Evolutionary conservation across 2,329 filamentous ascomycete genomes (phyloP).

Genomic region (Ophiostoma montium): DNA sequence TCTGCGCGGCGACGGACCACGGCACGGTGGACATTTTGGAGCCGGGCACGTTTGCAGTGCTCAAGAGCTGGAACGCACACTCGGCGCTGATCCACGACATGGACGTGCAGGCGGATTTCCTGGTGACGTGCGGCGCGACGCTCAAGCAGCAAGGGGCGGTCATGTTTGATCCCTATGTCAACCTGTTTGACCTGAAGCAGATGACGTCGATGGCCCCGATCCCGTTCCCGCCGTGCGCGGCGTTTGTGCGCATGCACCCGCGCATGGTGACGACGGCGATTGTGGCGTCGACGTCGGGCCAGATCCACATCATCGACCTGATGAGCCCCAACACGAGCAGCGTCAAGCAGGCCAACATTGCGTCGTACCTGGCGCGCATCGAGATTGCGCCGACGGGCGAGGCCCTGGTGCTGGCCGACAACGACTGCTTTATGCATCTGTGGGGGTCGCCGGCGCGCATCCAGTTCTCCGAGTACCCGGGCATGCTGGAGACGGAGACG

Average conservation of each 20-base stretch:
- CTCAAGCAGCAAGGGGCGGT: slow-evolving; percentile 61
- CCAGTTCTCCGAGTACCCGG: slow-evolving; percentile 71
- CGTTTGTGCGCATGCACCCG: slow-evolving; percentile 92
- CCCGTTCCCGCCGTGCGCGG: slow-evolving; percentile 80
- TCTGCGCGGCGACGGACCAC: slow-evolving; percentile 76
- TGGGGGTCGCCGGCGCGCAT: slow-evolving; percentile 82
- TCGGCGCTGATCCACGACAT: slow-evolving; percentile 85
- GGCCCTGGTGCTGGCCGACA: slow-evolving; percentile 67
- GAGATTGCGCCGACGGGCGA: slow-evolving; percentile 83
- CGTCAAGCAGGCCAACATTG: slow-evolving; percentile 67
- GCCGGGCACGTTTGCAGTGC: slow-evolving; percentile 57
- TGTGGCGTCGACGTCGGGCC: slow-evolving; percentile 79
- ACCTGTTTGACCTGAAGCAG: slow-evolving; percentile 91
- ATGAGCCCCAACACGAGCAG: slow-evolving; percentile 86
- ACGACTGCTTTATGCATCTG: slow-evolving; percentile 64
- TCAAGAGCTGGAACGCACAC: slow-evolving; percentile 86
- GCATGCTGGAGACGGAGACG: slow-evolving; percentile 65
- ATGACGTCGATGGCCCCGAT: slow-evolving; percentile 79
- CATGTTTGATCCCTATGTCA: slow-evolving; percentile 83
- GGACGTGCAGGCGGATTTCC: slow-evolving; percentile 89
- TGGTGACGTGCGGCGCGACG: slow-evolving; percentile 91
- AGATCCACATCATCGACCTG: slow-evolving; percentile 90
- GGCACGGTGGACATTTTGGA: slow-evolving; percentile 82
- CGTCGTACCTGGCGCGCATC: slow-evolving; percentile 60
- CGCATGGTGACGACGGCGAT: slow-evolving; percentile 91